Conservation (phyloP, 2,329 filamentous ascomycete species). For the Pseudogymnoascus sp. region DNA sequence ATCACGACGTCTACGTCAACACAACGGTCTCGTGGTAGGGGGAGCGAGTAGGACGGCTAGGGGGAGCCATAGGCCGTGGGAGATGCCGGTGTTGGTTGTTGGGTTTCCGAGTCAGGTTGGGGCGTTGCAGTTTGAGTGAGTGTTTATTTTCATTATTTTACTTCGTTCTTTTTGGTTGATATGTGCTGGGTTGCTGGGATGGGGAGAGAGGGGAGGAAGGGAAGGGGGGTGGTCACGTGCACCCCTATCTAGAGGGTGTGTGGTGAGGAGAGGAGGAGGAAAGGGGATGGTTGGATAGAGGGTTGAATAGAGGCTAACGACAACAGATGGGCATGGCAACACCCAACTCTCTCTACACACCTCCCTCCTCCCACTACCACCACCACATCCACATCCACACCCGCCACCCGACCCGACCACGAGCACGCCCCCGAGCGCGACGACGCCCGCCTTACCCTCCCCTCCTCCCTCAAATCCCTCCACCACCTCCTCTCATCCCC, state of each 20-base stretch:
- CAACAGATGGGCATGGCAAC: conserved; percentile 81
- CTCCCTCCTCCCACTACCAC: conserved; percentile 61
- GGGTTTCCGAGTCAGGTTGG: conserved; percentile 84
- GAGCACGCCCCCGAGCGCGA: conserved; percentile 42
- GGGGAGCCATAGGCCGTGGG: conserved; percentile 70
- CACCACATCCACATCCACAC: conserved; percentile 39
- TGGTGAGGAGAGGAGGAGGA: background rate
- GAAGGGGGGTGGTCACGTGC: conserved; percentile 12
- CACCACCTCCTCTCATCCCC: conserved; percentile 72
- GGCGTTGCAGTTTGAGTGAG: conserved; percentile 89
- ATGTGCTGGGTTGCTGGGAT: background rate
- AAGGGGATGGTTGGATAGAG: background rate
- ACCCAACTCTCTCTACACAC: conserved; percentile 74
- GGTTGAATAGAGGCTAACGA: background rate
- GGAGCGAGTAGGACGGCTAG: conserved; percentile 73
- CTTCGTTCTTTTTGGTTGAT: background rate
- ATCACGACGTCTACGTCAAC: conserved; percentile 77
- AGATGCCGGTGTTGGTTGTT: conserved; percentile 79
- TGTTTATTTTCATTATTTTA: too few species aligned
- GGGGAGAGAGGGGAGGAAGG: too few species aligned
- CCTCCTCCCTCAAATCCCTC: conserved; percentile 68
- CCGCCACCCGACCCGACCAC: conserved; percentile 44
- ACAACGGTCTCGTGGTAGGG: conserved; percentile 79
- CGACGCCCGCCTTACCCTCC: conserved; percentile 52
- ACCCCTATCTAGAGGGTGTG: background rate